phyloP scores from a whole-genome alignment of 805 yeast genomes.

The Wickerhamiella kazuoi region DNA sequence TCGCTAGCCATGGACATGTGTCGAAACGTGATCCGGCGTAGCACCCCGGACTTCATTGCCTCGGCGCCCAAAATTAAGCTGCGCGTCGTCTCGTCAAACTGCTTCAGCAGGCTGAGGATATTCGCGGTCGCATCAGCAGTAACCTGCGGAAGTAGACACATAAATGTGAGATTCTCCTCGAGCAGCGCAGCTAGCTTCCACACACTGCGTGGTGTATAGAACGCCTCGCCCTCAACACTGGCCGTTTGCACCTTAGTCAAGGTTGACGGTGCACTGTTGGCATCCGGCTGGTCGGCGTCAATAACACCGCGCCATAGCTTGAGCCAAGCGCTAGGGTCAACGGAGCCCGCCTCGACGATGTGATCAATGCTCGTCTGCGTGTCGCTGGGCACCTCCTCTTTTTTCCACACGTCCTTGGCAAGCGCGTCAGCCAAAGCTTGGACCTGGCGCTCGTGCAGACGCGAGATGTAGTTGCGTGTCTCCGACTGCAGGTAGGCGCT shows the following conservation, averaged over 20 bases:
- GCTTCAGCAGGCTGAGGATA: constrained; percentile 29
- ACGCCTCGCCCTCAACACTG: constrained; percentile 36
- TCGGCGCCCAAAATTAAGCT: constrained; percentile 56
- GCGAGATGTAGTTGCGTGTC: constrained; percentile 37
- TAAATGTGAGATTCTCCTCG: constrained; percentile 38
- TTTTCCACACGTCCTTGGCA: constrained; percentile 68
- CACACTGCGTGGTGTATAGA: constrained; percentile 39
- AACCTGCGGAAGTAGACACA: constrained; percentile 36
- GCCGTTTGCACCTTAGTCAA: constrained; percentile 10
- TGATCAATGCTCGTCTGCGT: constrained; percentile 35
- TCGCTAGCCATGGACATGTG: constrained; percentile 54
- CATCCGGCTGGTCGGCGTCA: not conserved
- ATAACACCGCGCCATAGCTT: constrained; percentile 4
- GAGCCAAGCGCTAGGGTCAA: constrained; percentile 34
- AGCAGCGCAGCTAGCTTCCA: constrained; percentile 25
- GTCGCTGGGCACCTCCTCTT: constrained; percentile 34
- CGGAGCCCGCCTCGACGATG: constrained; percentile 30
- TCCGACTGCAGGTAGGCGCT: constrained; percentile 54
- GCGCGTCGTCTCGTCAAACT: constrained; percentile 36
- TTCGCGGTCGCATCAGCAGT: constrained; percentile 14
- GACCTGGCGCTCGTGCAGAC: constrained; percentile 36
- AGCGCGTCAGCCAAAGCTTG: constrained; percentile 31
- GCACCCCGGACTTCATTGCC: constrained; percentile 47
- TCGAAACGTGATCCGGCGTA: constrained; percentile 55
- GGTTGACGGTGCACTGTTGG: not conserved